phyloP scores from a whole-genome alignment of 2,329 filamentous ascomycete species.

The Cladosporium cucumerinum region DNA sequence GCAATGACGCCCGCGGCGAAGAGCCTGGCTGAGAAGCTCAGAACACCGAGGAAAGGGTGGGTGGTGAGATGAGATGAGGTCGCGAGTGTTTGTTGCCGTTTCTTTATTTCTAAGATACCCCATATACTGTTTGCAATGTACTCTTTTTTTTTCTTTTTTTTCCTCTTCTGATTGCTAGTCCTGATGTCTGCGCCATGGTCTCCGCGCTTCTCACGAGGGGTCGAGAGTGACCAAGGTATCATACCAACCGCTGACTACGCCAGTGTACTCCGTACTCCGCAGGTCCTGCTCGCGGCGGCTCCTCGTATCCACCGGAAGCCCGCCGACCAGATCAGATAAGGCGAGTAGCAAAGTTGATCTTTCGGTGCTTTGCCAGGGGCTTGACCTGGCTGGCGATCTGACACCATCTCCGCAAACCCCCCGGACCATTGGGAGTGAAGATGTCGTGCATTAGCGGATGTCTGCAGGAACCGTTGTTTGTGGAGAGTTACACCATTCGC shows the following conservation, averaged over 20 bases:
- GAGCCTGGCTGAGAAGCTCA: slow-evolving; percentile 63
- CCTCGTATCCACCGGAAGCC: neutral
- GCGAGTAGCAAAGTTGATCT: slow-evolving; percentile 1
- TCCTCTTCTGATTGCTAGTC: neutral
- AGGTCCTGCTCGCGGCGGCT: neutral
- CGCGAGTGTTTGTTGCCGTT: slow-evolving; percentile 17
- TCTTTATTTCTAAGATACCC: slow-evolving; percentile 10
- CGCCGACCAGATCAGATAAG: slow-evolving; percentile 14
- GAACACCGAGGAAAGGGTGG: slow-evolving; percentile 34
- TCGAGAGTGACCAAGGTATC: neutral
- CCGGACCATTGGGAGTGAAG: neutral
- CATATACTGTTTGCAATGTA: slow-evolving; percentile 5
- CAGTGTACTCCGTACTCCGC: neutral
- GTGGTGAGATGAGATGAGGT: slow-evolving; percentile 11
- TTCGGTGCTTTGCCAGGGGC: no score
- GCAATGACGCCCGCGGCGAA: slow-evolving; percentile 70
- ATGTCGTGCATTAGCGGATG: slow-evolving; percentile 13
- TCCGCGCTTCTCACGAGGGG: neutral
- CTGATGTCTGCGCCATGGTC: neutral
- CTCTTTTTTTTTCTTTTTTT: no score
- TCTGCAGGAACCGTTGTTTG: slow-evolving; percentile 9
- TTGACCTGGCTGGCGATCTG: slow-evolving; percentile 4
- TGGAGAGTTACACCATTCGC: neutral
- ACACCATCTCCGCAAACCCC: neutral
- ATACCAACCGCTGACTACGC: neutral